These are phyloP conservation scores for Paracoccidioides lutzii DNA, from an alignment of 2,329 filamentous ascomycete species.

Conservation along the genomic window DNA sequence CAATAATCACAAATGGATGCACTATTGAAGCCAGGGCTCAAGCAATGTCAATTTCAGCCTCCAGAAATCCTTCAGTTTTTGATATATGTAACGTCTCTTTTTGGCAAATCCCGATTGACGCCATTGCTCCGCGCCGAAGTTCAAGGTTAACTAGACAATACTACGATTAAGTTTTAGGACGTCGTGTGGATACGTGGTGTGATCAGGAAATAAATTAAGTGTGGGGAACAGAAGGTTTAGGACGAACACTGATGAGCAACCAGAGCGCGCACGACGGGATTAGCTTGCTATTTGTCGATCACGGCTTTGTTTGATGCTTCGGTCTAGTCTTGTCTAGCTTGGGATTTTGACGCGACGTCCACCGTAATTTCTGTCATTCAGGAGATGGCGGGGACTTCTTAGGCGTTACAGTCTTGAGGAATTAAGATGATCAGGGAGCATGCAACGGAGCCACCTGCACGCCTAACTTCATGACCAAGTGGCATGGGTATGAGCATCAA, in stretches of 20 bases:
- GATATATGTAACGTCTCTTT: background rate
- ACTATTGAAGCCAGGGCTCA: background rate
- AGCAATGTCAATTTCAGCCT: background rate
- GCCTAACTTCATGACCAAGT: background rate
- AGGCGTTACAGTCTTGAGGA: slow-evolving; percentile 1
- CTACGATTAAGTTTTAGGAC: background rate
- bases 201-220: background rate
- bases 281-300: slow-evolving; percentile 1
- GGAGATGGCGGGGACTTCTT: slow-evolving; percentile 1
- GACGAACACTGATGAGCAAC: background rate
- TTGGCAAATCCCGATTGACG: no score
- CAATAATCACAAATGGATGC: background rate
- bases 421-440: slow-evolving; percentile 5
- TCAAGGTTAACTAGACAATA: background rate
- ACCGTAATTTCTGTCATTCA: slow-evolving; percentile 1
- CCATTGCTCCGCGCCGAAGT: background rate
- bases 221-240: background rate
- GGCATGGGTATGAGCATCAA: background rate
- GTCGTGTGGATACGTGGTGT: background rate
- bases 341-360: slow-evolving; percentile 1
- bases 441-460: background rate
- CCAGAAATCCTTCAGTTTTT: background rate
- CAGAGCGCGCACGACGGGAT: background rate
- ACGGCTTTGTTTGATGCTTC: background rate
- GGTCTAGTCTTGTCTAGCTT: background rate